Base-by-base conservation (phyloP, 371 early-diverging fungal genomes). In the Rhizopus stolonifer region DNA sequence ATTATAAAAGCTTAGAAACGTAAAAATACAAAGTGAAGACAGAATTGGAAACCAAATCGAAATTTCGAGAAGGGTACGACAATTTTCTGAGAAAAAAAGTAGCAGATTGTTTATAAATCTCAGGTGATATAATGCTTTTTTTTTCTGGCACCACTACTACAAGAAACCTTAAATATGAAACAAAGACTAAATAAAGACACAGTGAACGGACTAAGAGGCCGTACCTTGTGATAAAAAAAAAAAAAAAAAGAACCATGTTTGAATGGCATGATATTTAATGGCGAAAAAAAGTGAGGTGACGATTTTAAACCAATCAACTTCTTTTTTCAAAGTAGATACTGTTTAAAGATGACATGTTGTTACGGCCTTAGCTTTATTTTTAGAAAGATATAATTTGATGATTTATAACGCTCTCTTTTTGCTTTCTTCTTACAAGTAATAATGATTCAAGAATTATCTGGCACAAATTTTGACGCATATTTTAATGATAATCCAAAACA, bases 401-500 rank as follows among this genome's bases (percentile, higher is more conserved):
- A 6, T 43, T 4, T 6, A 43, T 51, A 23, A 39, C n/a, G 3
- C 32, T 32, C 17, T 38, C 46, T 40, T 21, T 46, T 45, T 40
- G 18, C 40, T 51, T 29, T 49, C 18, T 46, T 17, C 29, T 46
- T 39, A 38, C 24, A 36, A 26, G 34, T 31, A 10, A 19, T 29
- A n/a, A 63, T 63, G 63, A 39, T 63, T 14, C 57, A 62, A 53
- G 59, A 58, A 29, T 43, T 55, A 43, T 43, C 58, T 40, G 60
- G 58, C 45, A 32, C 58, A 47, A 58, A 64, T 26, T 64, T 64
- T 47, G 64, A 56, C 45, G 47, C 60, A 15, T 64, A 59, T 47
- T 59, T 64, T 44, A 52, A 64, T 48, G 56, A 56, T 7, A 46
- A 54, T 11, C 40, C 49, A 23, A 63, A 58, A 46, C 58, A 63